A percentile compares a stretch with the other conserved stretches of the same genome.
Conservation (phyloP, 2,329 filamentous ascomycete species). For the Endoconidiophora laricicola region DNA sequence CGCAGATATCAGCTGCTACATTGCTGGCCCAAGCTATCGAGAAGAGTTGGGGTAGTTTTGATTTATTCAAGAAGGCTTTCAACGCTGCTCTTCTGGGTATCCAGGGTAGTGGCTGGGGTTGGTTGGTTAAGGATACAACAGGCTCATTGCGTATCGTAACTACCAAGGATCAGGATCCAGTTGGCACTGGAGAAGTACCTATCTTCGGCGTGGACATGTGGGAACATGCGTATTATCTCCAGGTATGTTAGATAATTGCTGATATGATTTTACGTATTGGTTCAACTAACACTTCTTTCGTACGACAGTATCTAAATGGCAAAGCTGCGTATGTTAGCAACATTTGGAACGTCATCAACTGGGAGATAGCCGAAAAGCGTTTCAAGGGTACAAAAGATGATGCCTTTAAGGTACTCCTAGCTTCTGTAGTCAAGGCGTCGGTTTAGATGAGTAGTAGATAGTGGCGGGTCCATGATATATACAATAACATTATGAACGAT, state of each 20-base stretch:
- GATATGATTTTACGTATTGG: background rate
- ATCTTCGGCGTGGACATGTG: conserved; percentile 76
- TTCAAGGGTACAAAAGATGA: conserved; percentile 34
- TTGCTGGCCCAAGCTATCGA: conserved; percentile 44
- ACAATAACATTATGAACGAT: no score
- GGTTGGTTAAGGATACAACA: conserved; percentile 52
- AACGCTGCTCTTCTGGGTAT: conserved; percentile 48
- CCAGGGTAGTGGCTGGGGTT: conserved; percentile 78
- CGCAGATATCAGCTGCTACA: conserved; percentile 36
- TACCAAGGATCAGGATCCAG: conserved; percentile 75
- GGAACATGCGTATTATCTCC: conserved; percentile 86
- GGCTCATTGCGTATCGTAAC: conserved; percentile 53
- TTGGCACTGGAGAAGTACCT: conserved; percentile 46
- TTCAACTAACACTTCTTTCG: background rate
- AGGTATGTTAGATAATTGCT: conserved; percentile 29
- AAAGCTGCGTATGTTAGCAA: conserved; percentile 61
- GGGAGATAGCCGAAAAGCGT: conserved; percentile 51
- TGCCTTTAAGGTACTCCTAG: conserved; percentile 28
- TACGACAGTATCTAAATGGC: conserved; percentile 53
- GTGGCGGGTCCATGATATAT: no score
- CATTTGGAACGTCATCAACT: conserved; percentile 67
- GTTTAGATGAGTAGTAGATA: no score
- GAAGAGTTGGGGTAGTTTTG: conserved; percentile 50
- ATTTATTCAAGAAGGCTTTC: conserved; percentile 50
- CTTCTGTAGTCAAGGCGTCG: conserved; percentile 21